Evolutionary conservation across 345 rosid species (phyloP), one percentile per base, ranked within the genome.

Genomic region (Microcos paniculata): DNA sequence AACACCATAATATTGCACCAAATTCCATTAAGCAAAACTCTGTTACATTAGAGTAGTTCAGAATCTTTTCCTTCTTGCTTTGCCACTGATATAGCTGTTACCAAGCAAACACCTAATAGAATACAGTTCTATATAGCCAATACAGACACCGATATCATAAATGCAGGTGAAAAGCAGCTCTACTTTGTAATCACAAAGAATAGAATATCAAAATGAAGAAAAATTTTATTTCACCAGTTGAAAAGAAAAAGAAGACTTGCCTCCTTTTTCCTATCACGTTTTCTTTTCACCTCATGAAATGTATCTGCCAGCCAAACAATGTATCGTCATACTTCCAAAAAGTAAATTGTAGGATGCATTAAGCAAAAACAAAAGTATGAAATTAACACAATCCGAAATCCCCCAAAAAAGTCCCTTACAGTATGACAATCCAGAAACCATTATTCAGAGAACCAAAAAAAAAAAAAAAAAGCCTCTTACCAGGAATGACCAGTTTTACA

Each of bases 261-360:
- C 96, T 92, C 92, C 62, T 88, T 92, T 82, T 74, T 91, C 80
- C 85, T 70, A 67, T 90, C 90, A 30, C 80, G 87, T 73, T 85
- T 92, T 73, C 88, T 91, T 82, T 80, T 89, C 77, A 95, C 99
- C 81, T 92, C 94, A 49, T 92, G 99, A 84, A 92, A 95, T 28
- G 99, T 92, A 89, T 94, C 98, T 94, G 87, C 82, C 76, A 80
- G 11, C 46, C 48, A 71, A 74, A 51, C 18, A 56, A 69, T 35
- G 30, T 9, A 42, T 31, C 26, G 33, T 76, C 48, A 55, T 23
- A 6, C 33, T 63, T 23, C 6, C 66, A 15, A 42, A 75, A 71
- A 61, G 52, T 11, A 77, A 24, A 49, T 55, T 15, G 46, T 26
- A 62, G 21, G 21, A 74, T 24, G 21, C 74, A 49, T 31, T 19